Evolutionary conservation across 345 rosid genomes (phyloP).

Genomic region (Salix udensis): DNA sequence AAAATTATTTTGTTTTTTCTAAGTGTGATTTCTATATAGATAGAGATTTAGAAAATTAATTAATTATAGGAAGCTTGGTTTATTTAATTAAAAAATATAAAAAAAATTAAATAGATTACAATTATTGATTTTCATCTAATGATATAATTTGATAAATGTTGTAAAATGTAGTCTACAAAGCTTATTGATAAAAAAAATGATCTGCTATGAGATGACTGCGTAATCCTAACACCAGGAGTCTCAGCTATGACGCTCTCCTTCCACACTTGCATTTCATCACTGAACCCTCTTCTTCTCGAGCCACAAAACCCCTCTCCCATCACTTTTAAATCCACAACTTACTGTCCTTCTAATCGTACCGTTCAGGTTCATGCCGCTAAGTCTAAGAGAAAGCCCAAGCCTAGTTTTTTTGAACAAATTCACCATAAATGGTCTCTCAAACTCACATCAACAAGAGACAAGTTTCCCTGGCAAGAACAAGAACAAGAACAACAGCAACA

Average conservation of each 20-base stretch:
- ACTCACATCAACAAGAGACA: constrained; percentile 42
- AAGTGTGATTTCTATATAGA: too few species aligned
- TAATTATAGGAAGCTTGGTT: too few species aligned
- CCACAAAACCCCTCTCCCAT: constrained; percentile 4
- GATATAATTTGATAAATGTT: too few species aligned
- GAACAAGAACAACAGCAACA: constrained; percentile 15
- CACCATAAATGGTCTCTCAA: constrained; percentile 66
- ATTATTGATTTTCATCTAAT: too few species aligned
- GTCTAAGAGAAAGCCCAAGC: constrained; percentile 50
- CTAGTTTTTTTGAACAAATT: constrained; percentile 69
- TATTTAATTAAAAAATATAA: too few species aligned
- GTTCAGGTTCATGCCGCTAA: constrained; percentile 20
- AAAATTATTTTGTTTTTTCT: too few species aligned
- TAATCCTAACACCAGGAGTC: background rate
- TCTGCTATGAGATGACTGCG: background rate
- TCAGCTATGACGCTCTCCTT: constrained; percentile 41
- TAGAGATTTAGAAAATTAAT: too few species aligned
- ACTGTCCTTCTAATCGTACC: constrained; percentile 22
- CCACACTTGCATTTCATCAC: constrained; percentile 20
- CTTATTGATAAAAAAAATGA: too few species aligned
- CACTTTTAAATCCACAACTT: constrained; percentile 18
- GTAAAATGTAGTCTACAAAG: too few species aligned
- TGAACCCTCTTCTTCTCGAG: constrained; percentile 17
- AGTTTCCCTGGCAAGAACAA: constrained; percentile 68
- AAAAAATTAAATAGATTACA: too few species aligned